A percentile compares a stretch with the other conserved stretches of the same genome.
Evolutionary conservation across 1,284 basidiomycete species (phyloP).

Genomic region (Cryptococcus sp.): DNA sequence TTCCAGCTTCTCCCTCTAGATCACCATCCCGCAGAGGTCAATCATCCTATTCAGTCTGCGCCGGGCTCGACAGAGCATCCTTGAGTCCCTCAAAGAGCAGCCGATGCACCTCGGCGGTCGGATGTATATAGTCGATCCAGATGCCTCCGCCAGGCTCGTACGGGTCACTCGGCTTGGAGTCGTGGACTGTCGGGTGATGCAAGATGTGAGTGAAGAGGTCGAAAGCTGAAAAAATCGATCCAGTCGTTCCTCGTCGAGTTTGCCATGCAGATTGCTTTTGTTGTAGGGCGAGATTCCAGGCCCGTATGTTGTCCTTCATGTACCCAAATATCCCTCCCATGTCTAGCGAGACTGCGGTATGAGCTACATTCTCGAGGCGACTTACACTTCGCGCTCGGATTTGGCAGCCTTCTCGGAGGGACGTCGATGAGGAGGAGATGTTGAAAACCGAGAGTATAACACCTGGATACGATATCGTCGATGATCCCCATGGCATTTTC

Average conservation of each 20-base stretch:
- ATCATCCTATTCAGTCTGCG: too few species aligned
- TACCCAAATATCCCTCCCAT: background rate
- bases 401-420: background rate
- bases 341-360: background rate
- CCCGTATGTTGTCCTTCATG: background rate
- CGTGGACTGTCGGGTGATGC: background rate
- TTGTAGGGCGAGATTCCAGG: background rate
- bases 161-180: background rate
- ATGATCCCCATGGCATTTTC: background rate
- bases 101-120: background rate
- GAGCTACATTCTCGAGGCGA: background rate
- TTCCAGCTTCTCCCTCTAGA: too few species aligned
- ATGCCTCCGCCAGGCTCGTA: background rate
- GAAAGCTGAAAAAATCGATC: background rate
- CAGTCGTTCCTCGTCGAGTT: background rate
- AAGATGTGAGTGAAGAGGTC: background rate
- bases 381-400: background rate
- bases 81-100: background rate
- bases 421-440: background rate
- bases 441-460: background rate
- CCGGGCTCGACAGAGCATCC: too few species aligned
- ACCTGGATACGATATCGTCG: background rate
- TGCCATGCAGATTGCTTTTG: background rate
- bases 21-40: too few species aligned
- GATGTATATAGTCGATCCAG: background rate